phyloP scores from a whole-genome alignment of 139 green algal genomes.

The Spirogloea muscicola region DNA sequence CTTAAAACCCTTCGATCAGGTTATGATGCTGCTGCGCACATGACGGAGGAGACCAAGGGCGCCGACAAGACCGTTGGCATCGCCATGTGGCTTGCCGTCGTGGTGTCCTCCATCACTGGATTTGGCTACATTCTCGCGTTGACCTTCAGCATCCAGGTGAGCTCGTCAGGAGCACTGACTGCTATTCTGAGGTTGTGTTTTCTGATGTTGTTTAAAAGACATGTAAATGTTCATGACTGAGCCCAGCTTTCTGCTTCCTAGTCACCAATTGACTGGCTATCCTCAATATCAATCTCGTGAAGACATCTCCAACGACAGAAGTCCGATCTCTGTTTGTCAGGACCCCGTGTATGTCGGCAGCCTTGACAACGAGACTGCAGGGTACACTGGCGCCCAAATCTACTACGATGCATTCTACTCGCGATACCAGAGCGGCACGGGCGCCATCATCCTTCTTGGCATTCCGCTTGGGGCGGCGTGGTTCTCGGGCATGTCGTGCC shows the following conservation, averaged over 20 bases:
- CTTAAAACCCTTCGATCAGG: neutral
- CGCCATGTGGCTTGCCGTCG: conserved; percentile 40
- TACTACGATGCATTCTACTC: conserved; percentile 47
- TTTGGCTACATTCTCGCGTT: conserved; percentile 46
- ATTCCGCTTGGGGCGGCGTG: conserved; percentile 47
- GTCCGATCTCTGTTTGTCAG: neutral
- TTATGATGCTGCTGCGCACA: conserved; percentile 35
- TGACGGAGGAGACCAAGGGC: conserved; percentile 55
- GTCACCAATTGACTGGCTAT: too few relatives aligned
- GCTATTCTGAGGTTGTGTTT: too few relatives aligned
- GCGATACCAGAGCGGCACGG: conserved; percentile 39
- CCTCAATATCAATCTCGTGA: too few relatives aligned
- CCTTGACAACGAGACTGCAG: conserved; percentile 3
- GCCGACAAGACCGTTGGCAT: conserved; percentile 21
- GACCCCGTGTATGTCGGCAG: neutral
- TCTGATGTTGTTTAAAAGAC: too few relatives aligned
- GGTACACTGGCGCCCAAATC: conserved; percentile 28
- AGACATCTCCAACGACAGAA: too few relatives aligned
- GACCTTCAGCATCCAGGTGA: conserved; percentile 54
- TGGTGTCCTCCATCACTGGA: conserved; percentile 29
- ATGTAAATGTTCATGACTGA: too few relatives aligned
- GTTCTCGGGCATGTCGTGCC: conserved; percentile 52
- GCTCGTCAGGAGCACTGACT: too few relatives aligned
- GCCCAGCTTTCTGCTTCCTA: too few relatives aligned
- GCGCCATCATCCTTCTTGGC: conserved; percentile 32